Conservation (phyloP, 305 asterid species). For the Fraxinus angustifolia region DNA sequence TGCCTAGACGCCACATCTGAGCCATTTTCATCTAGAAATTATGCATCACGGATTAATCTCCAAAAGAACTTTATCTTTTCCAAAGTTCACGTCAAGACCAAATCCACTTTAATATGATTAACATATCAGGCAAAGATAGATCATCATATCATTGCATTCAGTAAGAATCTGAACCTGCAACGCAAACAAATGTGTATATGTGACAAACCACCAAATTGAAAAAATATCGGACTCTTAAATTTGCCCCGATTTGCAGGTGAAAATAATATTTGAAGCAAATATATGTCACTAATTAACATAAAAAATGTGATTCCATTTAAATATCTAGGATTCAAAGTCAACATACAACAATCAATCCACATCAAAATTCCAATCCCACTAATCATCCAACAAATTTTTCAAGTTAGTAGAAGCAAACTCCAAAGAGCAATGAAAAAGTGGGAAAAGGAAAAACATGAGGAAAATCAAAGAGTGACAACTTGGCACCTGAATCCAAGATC, state of each 20-base stretch:
- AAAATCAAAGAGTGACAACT: background rate
- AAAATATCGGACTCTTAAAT: background rate
- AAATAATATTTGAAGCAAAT: no score
- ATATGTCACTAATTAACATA: background rate
- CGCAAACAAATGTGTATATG: background rate
- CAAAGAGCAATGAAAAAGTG: background rate
- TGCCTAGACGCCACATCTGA: conserved; percentile 80
- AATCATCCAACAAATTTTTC: conserved; percentile 3
- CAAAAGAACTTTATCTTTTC: conserved; percentile 10
- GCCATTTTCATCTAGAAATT: conserved; percentile 67
- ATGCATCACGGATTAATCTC: conserved; percentile 42
- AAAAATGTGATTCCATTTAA: background rate
- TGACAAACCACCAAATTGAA: background rate
- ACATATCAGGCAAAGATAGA: conserved; percentile 15
- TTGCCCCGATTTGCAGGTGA: background rate
- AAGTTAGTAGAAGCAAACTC: background rate
- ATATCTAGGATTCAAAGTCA: background rate
- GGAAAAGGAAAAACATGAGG: background rate
- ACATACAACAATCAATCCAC: background rate
- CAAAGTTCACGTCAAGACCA: conserved; percentile 14
- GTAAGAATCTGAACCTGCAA: conserved; percentile 29
- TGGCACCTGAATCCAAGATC: conserved; percentile 14
- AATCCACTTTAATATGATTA: conserved; percentile 8
- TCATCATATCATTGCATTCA: conserved; percentile 21
- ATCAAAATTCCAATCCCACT: background rate